Conservation (phyloP, 2,329 filamentous ascomycete species). For the Ophiostoma angusticollis region DNA sequence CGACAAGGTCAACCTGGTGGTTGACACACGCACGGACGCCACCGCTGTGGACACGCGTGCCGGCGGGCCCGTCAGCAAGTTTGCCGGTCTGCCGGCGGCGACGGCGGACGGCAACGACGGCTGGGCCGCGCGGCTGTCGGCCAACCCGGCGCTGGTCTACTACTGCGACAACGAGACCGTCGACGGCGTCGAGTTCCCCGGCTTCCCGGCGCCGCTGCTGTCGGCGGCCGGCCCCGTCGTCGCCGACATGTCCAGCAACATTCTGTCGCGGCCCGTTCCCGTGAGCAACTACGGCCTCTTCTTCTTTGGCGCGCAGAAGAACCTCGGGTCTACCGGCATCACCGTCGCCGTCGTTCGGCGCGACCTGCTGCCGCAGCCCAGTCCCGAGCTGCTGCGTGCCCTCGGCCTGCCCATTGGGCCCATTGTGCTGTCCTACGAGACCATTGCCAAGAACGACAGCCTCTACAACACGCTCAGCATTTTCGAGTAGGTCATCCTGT, state of each 20-base stretch:
- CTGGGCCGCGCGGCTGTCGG: slow-evolving; percentile 53
- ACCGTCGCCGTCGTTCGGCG: slow-evolving; percentile 80
- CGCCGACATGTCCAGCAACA: slow-evolving; percentile 90
- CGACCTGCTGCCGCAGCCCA: slow-evolving; percentile 60
- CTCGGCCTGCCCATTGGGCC: slow-evolving; percentile 69
- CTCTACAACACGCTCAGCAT: slow-evolving; percentile 94
- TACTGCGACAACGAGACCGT: slow-evolving; percentile 92
- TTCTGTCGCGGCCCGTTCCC: slow-evolving; percentile 67
- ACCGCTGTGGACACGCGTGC: slow-evolving; percentile 2
- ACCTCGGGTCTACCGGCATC: slow-evolving; percentile 74
- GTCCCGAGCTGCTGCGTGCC: slow-evolving; percentile 55
- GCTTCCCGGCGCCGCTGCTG: slow-evolving; percentile 52
- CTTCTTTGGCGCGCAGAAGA: slow-evolving; percentile 93
- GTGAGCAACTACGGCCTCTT: slow-evolving; percentile 69
- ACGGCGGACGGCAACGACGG: slow-evolving; percentile 54
- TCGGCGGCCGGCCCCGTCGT: slow-evolving; percentile 52
- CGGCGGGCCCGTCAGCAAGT: slow-evolving; percentile 64
- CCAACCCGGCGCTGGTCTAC: slow-evolving; percentile 63
- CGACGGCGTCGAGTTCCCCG: slow-evolving; percentile 81
- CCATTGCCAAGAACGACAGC: slow-evolving; percentile 81
- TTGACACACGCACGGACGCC: slow-evolving; percentile 10
- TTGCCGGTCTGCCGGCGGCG: slow-evolving; percentile 78
- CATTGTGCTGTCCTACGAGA: slow-evolving; percentile 70
- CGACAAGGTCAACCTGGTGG: slow-evolving; percentile 64
- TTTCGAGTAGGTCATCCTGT: slow-evolving; percentile 50